A percentile compares a stretch with the other conserved stretches of the same genome.
Conservation (phyloP, 73 alveolate genomes). For the Paramecium pentaurelia region DNA sequence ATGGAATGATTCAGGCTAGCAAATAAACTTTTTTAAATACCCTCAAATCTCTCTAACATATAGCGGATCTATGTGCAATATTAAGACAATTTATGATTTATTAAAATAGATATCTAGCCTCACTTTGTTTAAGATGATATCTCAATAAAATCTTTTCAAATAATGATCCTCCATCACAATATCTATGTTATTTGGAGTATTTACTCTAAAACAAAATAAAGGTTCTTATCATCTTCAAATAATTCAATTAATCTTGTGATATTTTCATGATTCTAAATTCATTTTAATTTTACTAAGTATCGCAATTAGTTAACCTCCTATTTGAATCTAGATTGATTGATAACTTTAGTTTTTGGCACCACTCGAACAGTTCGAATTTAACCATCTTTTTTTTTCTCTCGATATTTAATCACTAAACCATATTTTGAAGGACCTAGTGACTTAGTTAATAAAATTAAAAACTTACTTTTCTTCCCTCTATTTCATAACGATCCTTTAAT, state of each 20-base stretch:
- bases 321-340: neutral
- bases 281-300: neutral
- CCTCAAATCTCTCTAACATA: neutral
- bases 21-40: neutral
- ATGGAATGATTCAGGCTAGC: conserved; percentile 12
- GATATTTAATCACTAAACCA: neutral
- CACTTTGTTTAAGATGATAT: neutral
- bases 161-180: conserved; percentile 31
- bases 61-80: neutral
- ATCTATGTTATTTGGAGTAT: neutral
- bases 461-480: neutral
- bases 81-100: neutral
- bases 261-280: neutral
- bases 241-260: neutral
- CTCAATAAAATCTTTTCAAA: conserved; percentile 1
- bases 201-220: neutral
- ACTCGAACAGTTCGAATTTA: neutral
- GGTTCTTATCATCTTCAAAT: conserved; percentile 11
- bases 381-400: conserved; percentile 16
- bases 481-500: neutral
- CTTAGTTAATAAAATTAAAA: neutral
- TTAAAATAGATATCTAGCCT: neutral
- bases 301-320: neutral
- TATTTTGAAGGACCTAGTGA: neutral
- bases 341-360: neutral